Base-by-base conservation (phyloP, 2,329 filamentous ascomycete genomes). In the Exophiala sp. region DNA sequence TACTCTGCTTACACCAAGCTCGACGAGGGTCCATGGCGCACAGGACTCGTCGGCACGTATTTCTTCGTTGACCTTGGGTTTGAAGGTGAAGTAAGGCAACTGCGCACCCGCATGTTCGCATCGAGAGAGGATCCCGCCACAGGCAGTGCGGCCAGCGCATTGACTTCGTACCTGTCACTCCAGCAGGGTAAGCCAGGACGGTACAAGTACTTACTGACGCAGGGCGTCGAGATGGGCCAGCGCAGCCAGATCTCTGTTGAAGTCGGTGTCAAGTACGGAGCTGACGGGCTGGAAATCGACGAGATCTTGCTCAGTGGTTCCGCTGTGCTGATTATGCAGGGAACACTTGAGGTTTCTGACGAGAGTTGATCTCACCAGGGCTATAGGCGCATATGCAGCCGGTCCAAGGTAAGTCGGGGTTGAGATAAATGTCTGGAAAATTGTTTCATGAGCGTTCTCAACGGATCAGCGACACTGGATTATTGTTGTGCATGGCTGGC, bases 201-300 rank as follows among this genome's bases (percentile, higher is more conserved):
- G 18, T 84, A 79, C 58, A 71, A 76, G 51, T 84, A 80, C 57
- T 70, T 76, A 52, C 71, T 87, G 58, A 79, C 78, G 50, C 85
- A 88, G 71, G 85, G 84, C 1, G 82, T 87, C 6, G 84, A 88
- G 70, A 86, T 87, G 80, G 83, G 82, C 3, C 70, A 82, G 60
- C 62, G 66, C 12, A 71, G 69, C 63, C 67, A 72, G 57, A 72
- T 73, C 47, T 67, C 65, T 5, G 62, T 73, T 12, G 64, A 61
- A 5, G 65, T 71, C 12, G 52, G 24, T 14, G 43, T 59, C 14
- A 52, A 51, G 11, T 21, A 21, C 3, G 33, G 34, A 4, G 24
- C 38, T n/a, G 59, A 62, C 3, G 62, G 52, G 16, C 52, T 57
- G n/a, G 52, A 47, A 51, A 66, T 73, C 48, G 66, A 66, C 33